Evolutionary conservation across 345 rosid species (phyloP).

Genomic region (Eucalyptus curtisii): DNA sequence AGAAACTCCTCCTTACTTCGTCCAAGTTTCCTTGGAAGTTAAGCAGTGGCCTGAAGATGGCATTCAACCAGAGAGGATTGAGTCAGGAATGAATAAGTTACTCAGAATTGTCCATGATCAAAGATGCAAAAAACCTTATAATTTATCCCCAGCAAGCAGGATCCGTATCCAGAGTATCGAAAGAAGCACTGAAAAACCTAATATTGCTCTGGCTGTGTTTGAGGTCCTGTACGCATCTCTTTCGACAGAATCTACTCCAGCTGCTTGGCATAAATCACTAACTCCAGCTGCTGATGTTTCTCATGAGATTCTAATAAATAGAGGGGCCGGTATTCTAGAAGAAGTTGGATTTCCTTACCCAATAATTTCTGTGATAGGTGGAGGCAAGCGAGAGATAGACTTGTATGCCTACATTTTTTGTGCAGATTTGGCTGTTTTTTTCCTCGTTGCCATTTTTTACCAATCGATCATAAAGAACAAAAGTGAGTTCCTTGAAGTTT

Average conservation of each 20-base stretch:
- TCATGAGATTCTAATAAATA: constrained; percentile 19
- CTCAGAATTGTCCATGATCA: constrained; percentile 13
- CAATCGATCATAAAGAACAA: constrained; percentile 28
- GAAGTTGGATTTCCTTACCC: constrained; percentile 21
- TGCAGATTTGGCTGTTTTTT: constrained; percentile 34
- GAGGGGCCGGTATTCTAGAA: constrained; percentile 7
- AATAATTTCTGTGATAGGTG: constrained; percentile 28
- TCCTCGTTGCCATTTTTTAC: constrained; percentile 26
- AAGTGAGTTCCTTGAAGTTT: constrained; percentile 36
- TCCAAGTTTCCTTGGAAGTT: constrained; percentile 31
- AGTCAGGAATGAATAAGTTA: constrained; percentile 20
- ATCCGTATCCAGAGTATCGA: constrained; percentile 30
- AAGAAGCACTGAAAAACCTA: constrained; percentile 18
- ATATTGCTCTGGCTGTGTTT: constrained; percentile 24
- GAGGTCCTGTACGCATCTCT: constrained; percentile 30
- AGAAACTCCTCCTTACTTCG: constrained; percentile 33
- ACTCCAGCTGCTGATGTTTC: constrained; percentile 42
- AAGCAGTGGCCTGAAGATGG: constrained; percentile 32
- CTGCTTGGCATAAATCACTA: constrained; percentile 9
- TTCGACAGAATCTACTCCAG: background rate
- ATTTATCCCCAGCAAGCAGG: constrained; percentile 9
- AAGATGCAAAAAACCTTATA: constrained; percentile 7
- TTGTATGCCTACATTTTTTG: constrained; percentile 33
- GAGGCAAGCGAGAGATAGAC: constrained; percentile 28
- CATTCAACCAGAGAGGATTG: constrained; percentile 24